These are phyloP conservation scores for Diplodia intermedia DNA, from an alignment of 2,329 filamentous ascomycete genomes.

Conservation along the genomic window DNA sequence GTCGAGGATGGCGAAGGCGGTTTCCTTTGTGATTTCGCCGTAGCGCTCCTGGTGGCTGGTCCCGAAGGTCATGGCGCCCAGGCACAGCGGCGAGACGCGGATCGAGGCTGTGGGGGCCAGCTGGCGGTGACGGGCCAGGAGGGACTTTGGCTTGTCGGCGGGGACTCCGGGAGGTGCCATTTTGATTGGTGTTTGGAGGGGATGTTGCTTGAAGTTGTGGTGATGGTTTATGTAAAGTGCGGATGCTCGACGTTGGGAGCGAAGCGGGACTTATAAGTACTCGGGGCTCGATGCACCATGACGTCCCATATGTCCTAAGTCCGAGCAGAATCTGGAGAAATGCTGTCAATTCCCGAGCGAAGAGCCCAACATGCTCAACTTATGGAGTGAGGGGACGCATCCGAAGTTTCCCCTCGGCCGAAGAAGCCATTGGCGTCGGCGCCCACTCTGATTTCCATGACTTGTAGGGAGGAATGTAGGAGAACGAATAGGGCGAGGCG, in stretches of 20 bases:
- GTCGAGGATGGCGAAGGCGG: slow-evolving; percentile 70
- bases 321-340: background rate
- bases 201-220: no score
- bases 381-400: background rate
- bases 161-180: slow-evolving; percentile 30
- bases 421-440: background rate
- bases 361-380: background rate
- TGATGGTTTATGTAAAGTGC: background rate
- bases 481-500: background rate
- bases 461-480: background rate
- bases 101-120: slow-evolving; percentile 60
- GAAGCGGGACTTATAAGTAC: background rate
- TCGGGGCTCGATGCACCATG: background rate
- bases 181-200: background rate
- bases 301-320: background rate
- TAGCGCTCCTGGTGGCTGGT: slow-evolving; percentile 50
- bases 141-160: slow-evolving; percentile 43
- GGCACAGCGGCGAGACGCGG: slow-evolving; percentile 61
- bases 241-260: background rate
- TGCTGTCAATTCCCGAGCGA: no score
- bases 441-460: background rate
- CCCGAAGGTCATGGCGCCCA: slow-evolving; percentile 64
- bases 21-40: slow-evolving; percentile 54
- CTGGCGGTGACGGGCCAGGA: slow-evolving; percentile 60
- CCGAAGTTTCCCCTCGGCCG: slow-evolving; percentile 21